Conservation (phyloP, 2,329 filamentous ascomycete species). For the Trichoderma polysporum region DNA sequence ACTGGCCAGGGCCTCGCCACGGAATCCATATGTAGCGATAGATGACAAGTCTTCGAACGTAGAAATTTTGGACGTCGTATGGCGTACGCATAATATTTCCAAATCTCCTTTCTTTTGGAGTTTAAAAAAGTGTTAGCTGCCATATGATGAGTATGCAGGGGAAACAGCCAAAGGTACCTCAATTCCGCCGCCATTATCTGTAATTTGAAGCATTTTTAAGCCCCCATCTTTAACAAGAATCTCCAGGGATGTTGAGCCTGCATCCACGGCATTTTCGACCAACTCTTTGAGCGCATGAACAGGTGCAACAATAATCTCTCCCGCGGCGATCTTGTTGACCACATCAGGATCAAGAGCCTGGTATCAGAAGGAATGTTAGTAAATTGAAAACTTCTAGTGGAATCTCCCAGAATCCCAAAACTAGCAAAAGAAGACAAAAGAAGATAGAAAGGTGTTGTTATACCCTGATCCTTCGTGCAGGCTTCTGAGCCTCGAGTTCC, state of each 20-base stretch:
- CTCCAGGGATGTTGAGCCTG: conserved; percentile 88
- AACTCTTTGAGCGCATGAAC: conserved; percentile 95
- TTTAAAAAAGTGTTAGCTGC: not conserved
- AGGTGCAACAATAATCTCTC: conserved; percentile 96
- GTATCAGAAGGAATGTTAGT: not conserved
- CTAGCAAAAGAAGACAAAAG: not conserved
- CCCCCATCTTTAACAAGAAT: conserved; percentile 93
- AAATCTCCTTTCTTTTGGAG: conserved; percentile 76
- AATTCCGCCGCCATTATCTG: conserved; percentile 95
- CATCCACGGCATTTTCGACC: conserved; percentile 95
- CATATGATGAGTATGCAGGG: not conserved
- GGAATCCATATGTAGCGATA: conserved; percentile 96
- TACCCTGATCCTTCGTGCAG: conserved; percentile 52
- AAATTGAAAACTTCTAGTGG: not conserved
- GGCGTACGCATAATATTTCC: conserved; percentile 87
- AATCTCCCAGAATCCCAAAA: not conserved
- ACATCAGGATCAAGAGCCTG: conserved; percentile 87
- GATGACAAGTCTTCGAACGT: conserved; percentile 87
- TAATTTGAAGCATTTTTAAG: conserved; percentile 92
- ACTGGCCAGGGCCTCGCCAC: conserved; percentile 91
- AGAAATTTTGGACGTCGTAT: conserved; percentile 95
- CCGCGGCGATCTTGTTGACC: conserved; percentile 97
- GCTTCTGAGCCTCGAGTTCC: conserved; percentile 38
- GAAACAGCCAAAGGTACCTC: conserved; percentile 58
- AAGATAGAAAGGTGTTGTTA: conserved; percentile 23